These are phyloP conservation scores for Beauveria medogensis DNA, from an alignment of 2,329 filamentous ascomycete species.

Conservation along the genomic window DNA sequence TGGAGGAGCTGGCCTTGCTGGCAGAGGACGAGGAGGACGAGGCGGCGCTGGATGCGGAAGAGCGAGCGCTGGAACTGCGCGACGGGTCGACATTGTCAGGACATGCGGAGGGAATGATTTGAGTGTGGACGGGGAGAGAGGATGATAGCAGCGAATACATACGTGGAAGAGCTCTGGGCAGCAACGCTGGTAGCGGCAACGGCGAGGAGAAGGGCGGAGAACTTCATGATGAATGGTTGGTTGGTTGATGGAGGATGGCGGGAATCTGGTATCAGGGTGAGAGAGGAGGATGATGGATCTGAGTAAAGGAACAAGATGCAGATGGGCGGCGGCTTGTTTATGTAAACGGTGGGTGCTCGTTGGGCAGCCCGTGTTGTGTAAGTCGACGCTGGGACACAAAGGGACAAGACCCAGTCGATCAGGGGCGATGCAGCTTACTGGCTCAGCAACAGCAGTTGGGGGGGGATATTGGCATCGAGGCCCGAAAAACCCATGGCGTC, in stretches of 20 bases:
- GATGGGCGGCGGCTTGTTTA: too few relatives aligned
- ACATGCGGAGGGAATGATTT: neutral
- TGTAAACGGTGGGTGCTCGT: too few relatives aligned
- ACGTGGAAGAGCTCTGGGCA: neutral
- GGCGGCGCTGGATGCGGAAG: neutral
- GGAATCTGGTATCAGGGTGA: neutral
- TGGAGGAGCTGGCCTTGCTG: neutral
- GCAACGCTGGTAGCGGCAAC: neutral
- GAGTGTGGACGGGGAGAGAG: neutral
- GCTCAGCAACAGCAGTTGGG: neutral
- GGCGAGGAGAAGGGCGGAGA: constrained; percentile 1
- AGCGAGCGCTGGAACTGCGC: neutral
- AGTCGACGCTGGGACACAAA: neutral
- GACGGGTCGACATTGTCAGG: neutral
- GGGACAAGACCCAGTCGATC: neutral
- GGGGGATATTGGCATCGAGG: neutral
- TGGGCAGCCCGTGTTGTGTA: too few relatives aligned
- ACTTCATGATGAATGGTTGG: neutral
- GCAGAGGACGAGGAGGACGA: neutral
- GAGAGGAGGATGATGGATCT: neutral
- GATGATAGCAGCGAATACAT: neutral
- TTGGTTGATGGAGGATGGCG: neutral
- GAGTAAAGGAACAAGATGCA: too few relatives aligned
- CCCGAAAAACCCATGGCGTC: neutral
- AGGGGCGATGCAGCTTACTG: neutral